These are phyloP conservation scores for Boletus rubescentipes DNA, from an alignment of 768 basidiomycete species.

Conservation along the genomic window DNA sequence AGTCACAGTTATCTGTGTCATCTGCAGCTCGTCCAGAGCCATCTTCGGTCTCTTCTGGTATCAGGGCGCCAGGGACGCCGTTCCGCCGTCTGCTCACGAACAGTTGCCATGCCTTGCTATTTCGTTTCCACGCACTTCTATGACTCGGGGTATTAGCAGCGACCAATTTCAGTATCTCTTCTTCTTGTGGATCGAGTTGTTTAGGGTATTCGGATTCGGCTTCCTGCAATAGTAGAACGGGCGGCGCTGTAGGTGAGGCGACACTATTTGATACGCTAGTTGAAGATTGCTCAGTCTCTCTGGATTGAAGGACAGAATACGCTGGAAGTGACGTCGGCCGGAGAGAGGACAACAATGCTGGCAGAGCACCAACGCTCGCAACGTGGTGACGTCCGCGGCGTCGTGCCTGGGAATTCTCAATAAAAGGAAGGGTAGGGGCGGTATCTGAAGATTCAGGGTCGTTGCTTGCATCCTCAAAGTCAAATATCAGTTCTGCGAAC, in stretches of 20 bases:
- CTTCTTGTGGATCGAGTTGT: constrained; percentile 42
- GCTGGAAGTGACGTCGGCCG: constrained; percentile 70
- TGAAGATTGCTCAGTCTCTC: not conserved
- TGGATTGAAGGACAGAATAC: constrained; percentile 54
- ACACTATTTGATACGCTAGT: not conserved
- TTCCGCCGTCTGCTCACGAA: constrained; percentile 45
- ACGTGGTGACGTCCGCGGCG: constrained; percentile 27
- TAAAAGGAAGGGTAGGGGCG: constrained; percentile 38
- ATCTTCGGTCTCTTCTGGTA: constrained; percentile 39
- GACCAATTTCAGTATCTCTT: constrained; percentile 59
- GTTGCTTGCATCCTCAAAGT: constrained; percentile 56
- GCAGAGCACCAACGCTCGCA: constrained; percentile 41
- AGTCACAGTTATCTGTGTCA: constrained; percentile 23
- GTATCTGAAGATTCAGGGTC: constrained; percentile 32
- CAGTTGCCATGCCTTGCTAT: constrained; percentile 61
- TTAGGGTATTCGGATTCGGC: constrained; percentile 21
- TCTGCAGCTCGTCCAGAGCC: constrained; percentile 12
- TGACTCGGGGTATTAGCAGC: constrained; percentile 71
- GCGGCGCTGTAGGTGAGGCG: not conserved
- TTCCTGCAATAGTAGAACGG: constrained; percentile 1
- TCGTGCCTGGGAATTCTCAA: constrained; percentile 28
- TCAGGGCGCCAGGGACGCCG: constrained; percentile 29
- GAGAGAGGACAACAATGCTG: constrained; percentile 57
- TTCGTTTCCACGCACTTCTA: constrained; percentile 64
- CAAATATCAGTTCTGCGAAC: constrained; percentile 63